A percentile compares a stretch with the other conserved stretches of the same genome.
Evolutionary conservation across 257 asterid species (phyloP).

Genomic region (Fraxinus cuspidata): DNA sequence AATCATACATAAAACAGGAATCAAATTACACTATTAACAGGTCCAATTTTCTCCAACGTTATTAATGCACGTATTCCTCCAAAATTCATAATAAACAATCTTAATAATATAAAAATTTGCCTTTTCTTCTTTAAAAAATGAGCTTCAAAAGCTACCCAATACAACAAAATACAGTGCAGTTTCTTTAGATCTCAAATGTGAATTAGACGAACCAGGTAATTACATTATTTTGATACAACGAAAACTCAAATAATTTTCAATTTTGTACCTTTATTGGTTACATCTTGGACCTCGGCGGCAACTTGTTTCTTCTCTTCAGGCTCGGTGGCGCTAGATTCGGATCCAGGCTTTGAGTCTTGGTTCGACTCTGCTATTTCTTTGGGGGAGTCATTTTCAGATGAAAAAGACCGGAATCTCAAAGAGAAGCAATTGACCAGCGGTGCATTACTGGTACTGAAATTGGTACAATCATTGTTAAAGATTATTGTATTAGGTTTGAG

Average conservation of each 20-base stretch:
- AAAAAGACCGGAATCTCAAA: slow-evolving; percentile 49
- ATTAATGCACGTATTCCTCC: neutral
- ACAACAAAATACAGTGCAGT: neutral
- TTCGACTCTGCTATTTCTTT: slow-evolving; percentile 14
- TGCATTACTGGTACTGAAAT: slow-evolving; percentile 18
- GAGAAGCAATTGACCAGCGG: slow-evolving; percentile 27
- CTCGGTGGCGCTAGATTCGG: slow-evolving; percentile 22
- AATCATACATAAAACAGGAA: neutral
- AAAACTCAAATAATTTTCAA: neutral
- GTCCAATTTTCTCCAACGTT: neutral
- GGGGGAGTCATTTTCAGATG: slow-evolving; percentile 48
- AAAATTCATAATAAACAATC: neutral
- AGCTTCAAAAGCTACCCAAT: slow-evolving; percentile 3
- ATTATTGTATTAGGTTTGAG: slow-evolving; percentile 23
- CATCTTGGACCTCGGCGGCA: slow-evolving; percentile 45
- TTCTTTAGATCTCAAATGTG: neutral
- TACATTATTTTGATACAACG: neutral
- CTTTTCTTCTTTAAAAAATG: neutral
- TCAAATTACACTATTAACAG: neutral
- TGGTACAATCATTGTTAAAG: neutral
- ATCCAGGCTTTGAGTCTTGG: slow-evolving; percentile 30
- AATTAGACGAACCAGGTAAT: neutral
- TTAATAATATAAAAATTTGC: neutral
- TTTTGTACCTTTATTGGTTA: slow-evolving; percentile 56
- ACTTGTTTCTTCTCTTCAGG: slow-evolving; percentile 40